Conservation (phyloP, 75 land plant species). For the Cunninghamia lanceolata region DNA sequence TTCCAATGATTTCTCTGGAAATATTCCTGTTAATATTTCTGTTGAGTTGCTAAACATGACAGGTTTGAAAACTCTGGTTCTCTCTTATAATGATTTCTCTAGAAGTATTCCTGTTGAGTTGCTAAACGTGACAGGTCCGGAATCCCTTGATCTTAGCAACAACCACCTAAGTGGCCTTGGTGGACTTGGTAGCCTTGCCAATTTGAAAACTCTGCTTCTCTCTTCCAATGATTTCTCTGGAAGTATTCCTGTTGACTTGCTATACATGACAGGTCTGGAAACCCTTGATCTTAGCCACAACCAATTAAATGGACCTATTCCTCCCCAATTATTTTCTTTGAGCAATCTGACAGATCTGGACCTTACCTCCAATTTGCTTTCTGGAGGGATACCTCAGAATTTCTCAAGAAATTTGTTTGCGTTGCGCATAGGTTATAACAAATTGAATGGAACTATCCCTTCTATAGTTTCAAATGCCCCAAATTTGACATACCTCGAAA, state of each 20-base stretch:
- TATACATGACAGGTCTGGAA: neutral
- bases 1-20: too few relatives aligned
- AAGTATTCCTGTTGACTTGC: neutral
- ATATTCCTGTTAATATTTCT: too few relatives aligned
- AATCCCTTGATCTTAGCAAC: slow-evolving; percentile 11
- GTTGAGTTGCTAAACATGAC: too few relatives aligned
- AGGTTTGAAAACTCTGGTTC: too few relatives aligned
- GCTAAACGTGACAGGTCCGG: too few relatives aligned
- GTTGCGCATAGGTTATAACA: slow-evolving; percentile 21
- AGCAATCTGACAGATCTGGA: slow-evolving; percentile 32
- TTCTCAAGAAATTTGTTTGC: too few relatives aligned
- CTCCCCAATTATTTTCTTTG: slow-evolving; percentile 20
- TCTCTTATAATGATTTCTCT: too few relatives aligned
- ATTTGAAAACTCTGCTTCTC: too few relatives aligned
- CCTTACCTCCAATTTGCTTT: slow-evolving; percentile 32
- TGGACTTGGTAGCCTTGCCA: neutral
- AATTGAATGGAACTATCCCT: slow-evolving; percentile 17
- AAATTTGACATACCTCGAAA: slow-evolving; percentile 18
- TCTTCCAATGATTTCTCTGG: slow-evolving; percentile 29
- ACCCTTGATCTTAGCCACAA: slow-evolving; percentile 14
- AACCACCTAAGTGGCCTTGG: slow-evolving; percentile 13
- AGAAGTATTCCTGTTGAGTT: too few relatives aligned
- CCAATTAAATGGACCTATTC: slow-evolving; percentile 26
- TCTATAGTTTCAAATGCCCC: neutral
- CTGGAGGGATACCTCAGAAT: too few relatives aligned